Base-by-base conservation (phyloP, 805 yeast genomes). In the Scheffersomyces spartinae region DNA sequence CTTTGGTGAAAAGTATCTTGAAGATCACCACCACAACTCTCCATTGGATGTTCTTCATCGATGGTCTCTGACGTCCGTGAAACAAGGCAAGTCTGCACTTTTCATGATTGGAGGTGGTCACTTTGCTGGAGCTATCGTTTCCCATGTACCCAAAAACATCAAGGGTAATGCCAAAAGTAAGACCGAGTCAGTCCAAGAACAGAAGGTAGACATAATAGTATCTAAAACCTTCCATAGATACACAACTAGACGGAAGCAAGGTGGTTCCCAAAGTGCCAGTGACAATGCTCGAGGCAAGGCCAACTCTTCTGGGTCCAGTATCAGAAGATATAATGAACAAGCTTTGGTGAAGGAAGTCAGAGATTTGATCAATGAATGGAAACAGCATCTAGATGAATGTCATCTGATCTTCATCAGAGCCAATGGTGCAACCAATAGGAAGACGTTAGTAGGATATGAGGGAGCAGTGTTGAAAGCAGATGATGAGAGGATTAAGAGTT, bases 71-170 rank as follows among this genome's bases (percentile, higher is more conserved):
- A 10, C 26, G 38, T 32, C 22, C 20, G 35, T 21, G 26, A 43
- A 38, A 3, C 33, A 40, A 0, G 53, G 55, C 3, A 63, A 64
- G 23, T 81, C 94, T 4, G 94, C 94, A 1, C 49, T 91, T 8
- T 69, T 91, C 38, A 83, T 91, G 95, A 70, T 91, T 27, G 96
- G 96, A 9, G 96, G 97, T 22, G 98, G 98, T 21, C 96, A 91
- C 54, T 91, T 91, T 59, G 95, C 97, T 0, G 98, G 91, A 11
- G 95, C 95, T 0, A 79, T 91, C 21, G 64, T 91, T 6, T 72
- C 84, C 2, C 96, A 86, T 42, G 61, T 61, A 25, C 76, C 70
- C 13, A 56, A 59, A 26, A 60, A 58, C 20, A 62, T 67, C 2
- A 68, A 66, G 35, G 83, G 84, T 3, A 72, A 72, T 34, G 56